Conservation (phyloP, 2,329 filamentous ascomycete genomes). For the Botrytis galanthina region DNA sequence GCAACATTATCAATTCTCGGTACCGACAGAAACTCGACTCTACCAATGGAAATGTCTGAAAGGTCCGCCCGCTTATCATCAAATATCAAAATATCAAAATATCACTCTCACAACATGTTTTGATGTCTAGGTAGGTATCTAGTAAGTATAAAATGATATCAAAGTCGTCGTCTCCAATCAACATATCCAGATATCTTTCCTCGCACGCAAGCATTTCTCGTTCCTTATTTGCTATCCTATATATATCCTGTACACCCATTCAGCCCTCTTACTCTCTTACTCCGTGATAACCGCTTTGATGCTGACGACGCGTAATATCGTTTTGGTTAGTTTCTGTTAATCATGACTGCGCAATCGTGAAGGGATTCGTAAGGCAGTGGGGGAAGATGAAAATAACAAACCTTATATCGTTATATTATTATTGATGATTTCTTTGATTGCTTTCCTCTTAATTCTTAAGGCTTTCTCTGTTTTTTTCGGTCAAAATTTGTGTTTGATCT, state of each 20-base stretch:
- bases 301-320: constrained; percentile 17
- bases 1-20: background rate
- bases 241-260: background rate
- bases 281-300: background rate
- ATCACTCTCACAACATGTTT: background rate
- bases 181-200: background rate
- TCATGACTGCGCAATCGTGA: constrained; percentile 9
- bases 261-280: background rate
- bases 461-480: background rate
- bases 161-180: background rate
- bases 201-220: background rate
- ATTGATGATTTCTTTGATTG: background rate
- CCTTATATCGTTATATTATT: background rate
- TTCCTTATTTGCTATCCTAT: background rate
- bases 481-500: background rate
- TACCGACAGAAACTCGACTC: background rate
- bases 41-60: background rate
- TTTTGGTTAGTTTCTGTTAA: background rate
- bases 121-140: background rate
- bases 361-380: constrained; percentile 15
- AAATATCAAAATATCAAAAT: background rate
- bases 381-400: background rate
- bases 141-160: background rate
- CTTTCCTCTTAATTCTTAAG: background rate
- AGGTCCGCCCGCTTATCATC: background rate